A percentile compares a stretch with the other conserved stretches of the same genome.
Evolutionary conservation across 192 early-diverging fungal genomes (phyloP).

Genomic region (Linnemannia elongata): DNA sequence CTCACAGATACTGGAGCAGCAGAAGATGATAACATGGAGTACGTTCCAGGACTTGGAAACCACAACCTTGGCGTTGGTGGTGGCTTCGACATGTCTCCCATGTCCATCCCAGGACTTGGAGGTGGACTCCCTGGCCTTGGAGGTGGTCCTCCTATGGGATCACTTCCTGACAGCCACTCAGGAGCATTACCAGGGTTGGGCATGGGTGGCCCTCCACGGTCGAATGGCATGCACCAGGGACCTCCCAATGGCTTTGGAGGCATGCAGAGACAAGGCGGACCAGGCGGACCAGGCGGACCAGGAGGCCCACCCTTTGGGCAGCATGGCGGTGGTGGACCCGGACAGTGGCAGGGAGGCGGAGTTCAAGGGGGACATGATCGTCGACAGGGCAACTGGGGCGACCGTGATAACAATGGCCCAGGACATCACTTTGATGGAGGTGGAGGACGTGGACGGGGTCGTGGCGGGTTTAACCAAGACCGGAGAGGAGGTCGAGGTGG

Average conservation of each 20-base stretch:
- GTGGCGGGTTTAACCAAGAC: conserved; percentile 51
- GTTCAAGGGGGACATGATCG: conserved; percentile 10
- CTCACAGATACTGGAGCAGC: conserved; percentile 52
- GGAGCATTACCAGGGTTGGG: conserved; percentile 43
- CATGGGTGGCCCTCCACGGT: conserved; percentile 37
- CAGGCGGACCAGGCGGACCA: conserved; percentile 18
- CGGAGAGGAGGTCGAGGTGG: conserved; percentile 42
- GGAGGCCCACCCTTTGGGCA: conserved; percentile 11
- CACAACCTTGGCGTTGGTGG: conserved; percentile 17
- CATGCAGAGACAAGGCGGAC: conserved; percentile 31
- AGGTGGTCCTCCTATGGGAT: conserved; percentile 32
- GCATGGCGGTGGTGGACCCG: conserved; percentile 19
- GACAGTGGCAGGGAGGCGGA: conserved; percentile 33
- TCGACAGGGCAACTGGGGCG: conserved; percentile 30
- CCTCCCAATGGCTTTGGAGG: conserved; percentile 27
- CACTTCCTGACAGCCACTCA: conserved; percentile 27
- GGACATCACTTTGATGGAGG: conserved; percentile 41
- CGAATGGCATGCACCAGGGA: conserved; percentile 8
- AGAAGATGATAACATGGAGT: conserved; percentile 59
- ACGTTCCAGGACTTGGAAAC: conserved; percentile 52
- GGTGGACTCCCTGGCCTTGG: conserved; percentile 28
- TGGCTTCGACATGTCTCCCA: conserved; percentile 46
- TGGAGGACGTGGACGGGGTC: conserved; percentile 46
- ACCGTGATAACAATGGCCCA: conserved; percentile 24
- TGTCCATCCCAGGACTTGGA: conserved; percentile 49